A percentile compares a stretch with the other conserved stretches of the same genome.
phyloP scores from a whole-genome alignment of 2,329 filamentous ascomycete genomes.

The Cryphonectria nitschkei region DNA sequence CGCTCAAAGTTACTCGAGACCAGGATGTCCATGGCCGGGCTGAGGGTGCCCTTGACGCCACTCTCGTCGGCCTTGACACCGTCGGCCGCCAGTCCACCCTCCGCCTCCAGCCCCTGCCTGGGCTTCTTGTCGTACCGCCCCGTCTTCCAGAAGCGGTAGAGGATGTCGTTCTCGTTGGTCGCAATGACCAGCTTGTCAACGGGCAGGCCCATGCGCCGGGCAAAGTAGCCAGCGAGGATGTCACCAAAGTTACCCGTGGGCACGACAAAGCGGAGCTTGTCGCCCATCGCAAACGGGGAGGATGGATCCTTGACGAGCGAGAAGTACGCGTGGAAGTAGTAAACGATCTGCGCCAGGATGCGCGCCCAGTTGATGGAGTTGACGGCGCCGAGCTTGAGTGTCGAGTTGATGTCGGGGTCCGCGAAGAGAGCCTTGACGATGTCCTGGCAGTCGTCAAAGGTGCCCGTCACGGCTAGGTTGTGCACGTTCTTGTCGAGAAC shows the following conservation, averaged over 20 bases:
- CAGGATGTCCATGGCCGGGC: constrained; percentile 96
- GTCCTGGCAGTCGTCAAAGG: constrained; percentile 97
- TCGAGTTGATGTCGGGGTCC: constrained; percentile 80
- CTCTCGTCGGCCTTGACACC: constrained; percentile 67
- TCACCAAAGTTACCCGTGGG: constrained; percentile 98
- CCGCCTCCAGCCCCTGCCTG: constrained; percentile 58
- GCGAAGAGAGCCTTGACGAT: constrained; percentile 93
- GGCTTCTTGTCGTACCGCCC: constrained; percentile 88
- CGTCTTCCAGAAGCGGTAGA: constrained; percentile 92
- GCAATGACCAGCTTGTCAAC: constrained; percentile 87
- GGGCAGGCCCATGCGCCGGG: constrained; percentile 62
- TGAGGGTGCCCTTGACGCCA: constrained; percentile 87
- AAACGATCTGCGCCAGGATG: constrained; percentile 94
- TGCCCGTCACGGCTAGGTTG: constrained; percentile 86
- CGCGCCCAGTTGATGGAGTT: constrained; percentile 97
- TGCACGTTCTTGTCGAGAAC: constrained; percentile 89
- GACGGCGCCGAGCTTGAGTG: constrained; percentile 84
- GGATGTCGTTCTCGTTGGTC: constrained; percentile 97
- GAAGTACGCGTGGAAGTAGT: constrained; percentile 97
- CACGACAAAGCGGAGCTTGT: constrained; percentile 82
- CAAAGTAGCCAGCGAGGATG: constrained; percentile 92
- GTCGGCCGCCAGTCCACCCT: constrained; percentile 67
- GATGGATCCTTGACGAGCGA: constrained; percentile 64
- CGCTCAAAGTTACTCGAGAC: constrained; percentile 97
- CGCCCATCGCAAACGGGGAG: constrained; percentile 62